A percentile compares a stretch with the other conserved stretches of the same genome.
phyloP scores from a whole-genome alignment of 2,329 filamentous ascomycete species.

The Aspergillus candidus region DNA sequence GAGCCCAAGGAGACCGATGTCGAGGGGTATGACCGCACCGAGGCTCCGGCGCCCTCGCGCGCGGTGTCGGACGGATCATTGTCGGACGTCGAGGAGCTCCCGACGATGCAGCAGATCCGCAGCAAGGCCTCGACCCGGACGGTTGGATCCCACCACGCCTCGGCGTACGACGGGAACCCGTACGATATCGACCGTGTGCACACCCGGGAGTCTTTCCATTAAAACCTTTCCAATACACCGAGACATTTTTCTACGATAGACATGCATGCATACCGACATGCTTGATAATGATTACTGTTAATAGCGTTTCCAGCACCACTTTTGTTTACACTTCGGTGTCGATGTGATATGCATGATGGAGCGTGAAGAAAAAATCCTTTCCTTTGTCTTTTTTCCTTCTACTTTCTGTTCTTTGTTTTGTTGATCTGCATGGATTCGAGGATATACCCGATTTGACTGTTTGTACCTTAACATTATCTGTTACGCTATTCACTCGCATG shows the following conservation, averaged over 20 bases:
- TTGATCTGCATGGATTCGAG: constrained; percentile 5
- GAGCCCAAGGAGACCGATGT: constrained; percentile 15
- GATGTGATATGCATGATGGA: constrained; percentile 10
- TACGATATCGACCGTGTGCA: constrained; percentile 42
- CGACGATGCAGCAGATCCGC: constrained; percentile 19
- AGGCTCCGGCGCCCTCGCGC: constrained; percentile 24
- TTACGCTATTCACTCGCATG: constrained; percentile 9
- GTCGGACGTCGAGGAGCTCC: constrained; percentile 16
- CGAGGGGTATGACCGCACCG: constrained; percentile 27
- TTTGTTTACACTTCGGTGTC: constrained; percentile 3
- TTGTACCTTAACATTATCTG: constrained; percentile 5
- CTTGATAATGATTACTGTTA: constrained; percentile 17
- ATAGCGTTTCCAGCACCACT: constrained; percentile 2
- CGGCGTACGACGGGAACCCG: constrained; percentile 40
- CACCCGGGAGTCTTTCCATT: constrained; percentile 34
- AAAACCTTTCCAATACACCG: background rate
- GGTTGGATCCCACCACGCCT: constrained; percentile 15
- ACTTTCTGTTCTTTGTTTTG: constrained; percentile 1
- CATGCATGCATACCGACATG: background rate
- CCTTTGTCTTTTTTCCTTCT: constrained; percentile 6
- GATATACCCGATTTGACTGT: constrained; percentile 14
- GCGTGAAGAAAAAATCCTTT: constrained; percentile 5
- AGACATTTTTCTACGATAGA: background rate
- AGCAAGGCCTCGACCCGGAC: constrained; percentile 26
- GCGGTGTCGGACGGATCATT: constrained; percentile 19